A percentile compares a stretch with the other conserved stretches of the same genome.
These are phyloP conservation scores for Lentinula raphanica DNA, from an alignment of 768 basidiomycete genomes.

Conservation along the genomic window DNA sequence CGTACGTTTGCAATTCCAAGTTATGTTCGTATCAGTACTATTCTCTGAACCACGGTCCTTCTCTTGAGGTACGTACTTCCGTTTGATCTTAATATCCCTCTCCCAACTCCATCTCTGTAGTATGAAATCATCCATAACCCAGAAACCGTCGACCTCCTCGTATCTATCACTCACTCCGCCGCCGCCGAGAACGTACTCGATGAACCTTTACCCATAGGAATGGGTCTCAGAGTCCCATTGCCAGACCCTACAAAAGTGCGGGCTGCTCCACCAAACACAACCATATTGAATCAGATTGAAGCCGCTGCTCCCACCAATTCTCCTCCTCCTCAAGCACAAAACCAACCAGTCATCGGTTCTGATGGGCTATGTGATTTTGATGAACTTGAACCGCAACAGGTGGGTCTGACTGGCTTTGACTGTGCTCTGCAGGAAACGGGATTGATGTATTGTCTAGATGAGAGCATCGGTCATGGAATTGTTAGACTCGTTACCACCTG, in stretches of 20 bases:
- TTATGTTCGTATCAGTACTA: constrained; percentile 72
- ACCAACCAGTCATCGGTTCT: constrained; percentile 11
- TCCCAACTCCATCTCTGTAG: constrained; percentile 24
- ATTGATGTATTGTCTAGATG: constrained; percentile 32
- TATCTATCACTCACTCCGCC: constrained; percentile 56
- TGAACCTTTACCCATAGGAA: constrained; percentile 55
- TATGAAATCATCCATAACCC: constrained; percentile 68
- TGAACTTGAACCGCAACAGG: constrained; percentile 30
- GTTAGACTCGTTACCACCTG: constrained; percentile 45
- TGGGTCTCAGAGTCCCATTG: constrained; percentile 49
- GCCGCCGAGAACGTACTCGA: constrained; percentile 49
- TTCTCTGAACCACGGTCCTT: constrained; percentile 56
- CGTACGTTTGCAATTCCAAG: constrained; percentile 63
- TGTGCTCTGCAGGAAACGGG: not conserved
- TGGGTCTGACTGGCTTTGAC: constrained; percentile 21
- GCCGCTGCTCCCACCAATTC: not conserved
- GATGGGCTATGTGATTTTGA: constrained; percentile 54
- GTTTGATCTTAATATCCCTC: not conserved
- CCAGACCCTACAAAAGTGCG: constrained; percentile 20
- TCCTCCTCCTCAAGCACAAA: not conserved
- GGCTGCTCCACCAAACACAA: not conserved
- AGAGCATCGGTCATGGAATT: constrained; percentile 36
- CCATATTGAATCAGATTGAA: not conserved
- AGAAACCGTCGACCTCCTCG: constrained; percentile 59
- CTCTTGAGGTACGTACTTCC: constrained; percentile 48